Conservation (phyloP, 2,329 filamentous ascomycete genomes). For the Aspergillus eucalypticola region DNA sequence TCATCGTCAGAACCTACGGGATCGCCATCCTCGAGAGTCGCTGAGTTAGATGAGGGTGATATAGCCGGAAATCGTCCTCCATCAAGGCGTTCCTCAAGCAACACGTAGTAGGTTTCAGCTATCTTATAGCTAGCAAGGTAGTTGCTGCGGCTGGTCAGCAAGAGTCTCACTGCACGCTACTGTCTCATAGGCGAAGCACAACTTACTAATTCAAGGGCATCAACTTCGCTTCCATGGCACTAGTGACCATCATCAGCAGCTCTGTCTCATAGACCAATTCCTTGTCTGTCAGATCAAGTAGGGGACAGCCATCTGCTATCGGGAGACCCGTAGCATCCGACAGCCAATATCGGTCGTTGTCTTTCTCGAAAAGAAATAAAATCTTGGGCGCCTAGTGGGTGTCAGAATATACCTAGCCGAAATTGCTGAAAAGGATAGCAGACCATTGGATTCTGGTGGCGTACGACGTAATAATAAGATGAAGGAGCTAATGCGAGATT, state of each 20-base stretch:
- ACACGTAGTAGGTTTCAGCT: neutral
- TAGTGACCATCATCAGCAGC: neutral
- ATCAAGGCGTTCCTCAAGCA: neutral
- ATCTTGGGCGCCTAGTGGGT: neutral
- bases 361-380: neutral
- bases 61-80: neutral
- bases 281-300: neutral
- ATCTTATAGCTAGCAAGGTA: neutral
- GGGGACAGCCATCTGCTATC: neutral
- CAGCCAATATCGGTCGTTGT: neutral
- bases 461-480: neutral
- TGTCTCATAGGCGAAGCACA: neutral
- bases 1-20: too few species aligned
- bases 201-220: neutral
- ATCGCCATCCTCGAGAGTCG: neutral
- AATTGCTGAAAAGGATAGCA: neutral
- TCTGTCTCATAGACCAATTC: neutral
- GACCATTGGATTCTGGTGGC: neutral
- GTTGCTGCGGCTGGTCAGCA: neutral
- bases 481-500: too few species aligned
- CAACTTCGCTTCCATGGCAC: neutral
- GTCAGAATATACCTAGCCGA: neutral
- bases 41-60: neutral
- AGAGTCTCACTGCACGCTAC: neutral
- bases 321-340: neutral